These are phyloP conservation scores for Asterella californica DNA, from an alignment of 225 moss, liverwort and hornwort species.

Conservation along the genomic window DNA sequence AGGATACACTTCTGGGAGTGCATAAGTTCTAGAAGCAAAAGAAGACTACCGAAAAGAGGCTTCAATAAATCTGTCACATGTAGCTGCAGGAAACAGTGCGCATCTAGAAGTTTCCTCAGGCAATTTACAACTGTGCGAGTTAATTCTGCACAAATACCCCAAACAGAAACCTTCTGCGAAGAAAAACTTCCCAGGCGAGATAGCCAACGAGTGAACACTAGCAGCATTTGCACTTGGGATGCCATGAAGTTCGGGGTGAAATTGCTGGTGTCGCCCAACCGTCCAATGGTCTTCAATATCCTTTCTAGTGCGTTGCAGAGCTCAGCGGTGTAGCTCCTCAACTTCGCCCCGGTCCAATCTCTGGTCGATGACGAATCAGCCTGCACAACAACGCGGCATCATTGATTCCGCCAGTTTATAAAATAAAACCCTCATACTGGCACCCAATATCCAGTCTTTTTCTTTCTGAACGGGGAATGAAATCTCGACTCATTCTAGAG, in stretches of 20 bases:
- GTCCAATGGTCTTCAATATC: constrained; percentile 51
- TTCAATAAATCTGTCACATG: constrained; percentile 67
- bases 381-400: background rate
- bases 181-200: constrained; percentile 44
- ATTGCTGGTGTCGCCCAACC: constrained; percentile 57
- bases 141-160: constrained; percentile 58
- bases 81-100: constrained; percentile 48
- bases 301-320: constrained; percentile 67
- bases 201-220: constrained; percentile 66
- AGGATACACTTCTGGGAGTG: constrained; percentile 49
- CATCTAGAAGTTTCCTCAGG: constrained; percentile 67
- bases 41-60: constrained; percentile 61
- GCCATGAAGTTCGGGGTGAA: constrained; percentile 66
- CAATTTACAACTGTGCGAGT: constrained; percentile 71
- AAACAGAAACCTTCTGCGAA: constrained; percentile 38
- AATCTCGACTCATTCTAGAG: background rate
- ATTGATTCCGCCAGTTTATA: background rate
- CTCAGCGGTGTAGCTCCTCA: constrained; percentile 55
- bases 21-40: constrained; percentile 70
- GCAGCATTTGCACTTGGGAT: constrained; percentile 77
- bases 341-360: constrained; percentile 67
- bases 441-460: background rate
- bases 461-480: background rate
- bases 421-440: background rate
- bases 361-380: constrained; percentile 22